Percentiles rank a stretch among this genome's conserved stretches.
Conservation (phyloP, 345 rosid species). For the Brassica juncea region DNA sequence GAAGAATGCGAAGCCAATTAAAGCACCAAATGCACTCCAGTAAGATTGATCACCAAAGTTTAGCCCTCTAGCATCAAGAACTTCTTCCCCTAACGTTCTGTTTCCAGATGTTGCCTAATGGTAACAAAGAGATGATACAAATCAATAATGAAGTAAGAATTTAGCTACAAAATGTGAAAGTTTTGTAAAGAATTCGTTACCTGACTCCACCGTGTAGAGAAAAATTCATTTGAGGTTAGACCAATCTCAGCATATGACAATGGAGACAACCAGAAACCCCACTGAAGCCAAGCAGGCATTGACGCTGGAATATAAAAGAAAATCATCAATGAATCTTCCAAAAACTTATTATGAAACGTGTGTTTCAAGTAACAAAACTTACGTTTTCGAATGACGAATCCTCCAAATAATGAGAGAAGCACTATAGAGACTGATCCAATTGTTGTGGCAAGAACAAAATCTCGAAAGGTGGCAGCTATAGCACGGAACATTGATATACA, state of each 20-base stretch:
- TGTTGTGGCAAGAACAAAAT: slow-evolving; percentile 54
- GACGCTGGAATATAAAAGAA: slow-evolving; percentile 38
- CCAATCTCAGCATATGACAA: slow-evolving; percentile 66
- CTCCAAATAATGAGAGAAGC: slow-evolving; percentile 56
- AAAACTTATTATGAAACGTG: slow-evolving; percentile 3
- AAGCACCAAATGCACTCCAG: slow-evolving; percentile 53
- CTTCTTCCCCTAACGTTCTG: slow-evolving; percentile 44
- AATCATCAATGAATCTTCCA: slow-evolving; percentile 46
- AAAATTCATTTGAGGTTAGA: slow-evolving; percentile 60
- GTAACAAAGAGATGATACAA: not conserved
- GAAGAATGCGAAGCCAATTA: slow-evolving; percentile 55
- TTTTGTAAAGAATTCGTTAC: slow-evolving; percentile 17
- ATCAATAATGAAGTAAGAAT: not conserved
- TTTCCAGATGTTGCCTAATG: slow-evolving; percentile 39
- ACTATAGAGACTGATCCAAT: slow-evolving; percentile 43
- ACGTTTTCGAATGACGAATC: slow-evolving; percentile 54
- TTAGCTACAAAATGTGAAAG: not conserved
- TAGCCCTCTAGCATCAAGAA: slow-evolving; percentile 58
- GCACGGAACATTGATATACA: slow-evolving; percentile 56
- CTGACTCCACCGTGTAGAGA: slow-evolving; percentile 64
- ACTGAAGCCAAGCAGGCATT: slow-evolving; percentile 57
- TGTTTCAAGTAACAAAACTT: slow-evolving; percentile 15
- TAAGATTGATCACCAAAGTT: slow-evolving; percentile 52
- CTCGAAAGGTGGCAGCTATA: slow-evolving; percentile 50
- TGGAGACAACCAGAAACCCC: slow-evolving; percentile 83